phyloP scores from a whole-genome alignment of 148 eudicot species.

The Rheum nobile region DNA sequence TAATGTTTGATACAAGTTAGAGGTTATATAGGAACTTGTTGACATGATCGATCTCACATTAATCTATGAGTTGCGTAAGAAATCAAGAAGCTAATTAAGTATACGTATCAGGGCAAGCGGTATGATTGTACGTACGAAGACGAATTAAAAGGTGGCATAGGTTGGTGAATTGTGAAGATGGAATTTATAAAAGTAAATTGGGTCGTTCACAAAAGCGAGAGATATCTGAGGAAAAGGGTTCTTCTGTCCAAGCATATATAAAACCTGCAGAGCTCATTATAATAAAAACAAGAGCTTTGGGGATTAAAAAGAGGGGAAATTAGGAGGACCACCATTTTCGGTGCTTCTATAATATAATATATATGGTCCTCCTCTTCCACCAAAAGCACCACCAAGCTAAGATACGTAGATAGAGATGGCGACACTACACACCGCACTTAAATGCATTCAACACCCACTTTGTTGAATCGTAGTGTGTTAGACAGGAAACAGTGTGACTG shows the following conservation, averaged over 20 bases:
- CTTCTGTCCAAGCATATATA: slow-evolving; percentile 7
- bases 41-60: too few relatives aligned
- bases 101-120: too few relatives aligned
- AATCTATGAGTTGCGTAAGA: too few relatives aligned
- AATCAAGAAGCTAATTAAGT: too few relatives aligned
- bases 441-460: background rate
- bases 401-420: background rate
- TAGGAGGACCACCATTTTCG: slow-evolving; percentile 10
- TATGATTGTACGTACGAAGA: too few relatives aligned
- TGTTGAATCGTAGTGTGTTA: too few relatives aligned
- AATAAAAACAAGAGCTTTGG: background rate
- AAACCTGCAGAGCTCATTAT: background rate
- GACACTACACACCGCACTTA: background rate
- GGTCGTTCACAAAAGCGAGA: slow-evolving; percentile 12
- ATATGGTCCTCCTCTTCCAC: background rate
- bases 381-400: background rate
- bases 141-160: too few relatives aligned
- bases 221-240: background rate
- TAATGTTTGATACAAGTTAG: too few relatives aligned
- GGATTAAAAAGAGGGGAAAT: background rate
- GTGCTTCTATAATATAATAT: background rate
- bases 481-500: too few relatives aligned
- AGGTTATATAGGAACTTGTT: too few relatives aligned
- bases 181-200: background rate
- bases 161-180: too few relatives aligned